Evolutionary conservation across 1,284 basidiomycete species (phyloP), one percentile per base, ranked within the genome.

Genomic region (Inonotus hispidus): DNA sequence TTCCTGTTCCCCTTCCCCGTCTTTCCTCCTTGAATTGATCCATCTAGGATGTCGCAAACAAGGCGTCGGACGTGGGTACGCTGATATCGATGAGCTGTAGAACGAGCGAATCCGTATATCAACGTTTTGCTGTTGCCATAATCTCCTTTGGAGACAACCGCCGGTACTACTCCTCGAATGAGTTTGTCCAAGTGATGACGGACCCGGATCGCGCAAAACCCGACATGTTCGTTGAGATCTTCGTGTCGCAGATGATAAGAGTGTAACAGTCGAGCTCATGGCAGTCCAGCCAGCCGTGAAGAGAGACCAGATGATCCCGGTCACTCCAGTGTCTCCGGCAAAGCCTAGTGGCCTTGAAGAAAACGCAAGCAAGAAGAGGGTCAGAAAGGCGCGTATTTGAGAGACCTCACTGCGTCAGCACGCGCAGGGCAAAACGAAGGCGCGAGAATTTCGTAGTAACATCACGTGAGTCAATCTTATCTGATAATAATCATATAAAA

Each of bases 21-120:
- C 56, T 35, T 62, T 60, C 54, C 41, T 61, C 57, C 47, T 57
- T 27, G 56, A 59, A 58, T 71, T 71, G 53, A 71, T 70, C 71
- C 70, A 72, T 53, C 71, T 65, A 25, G 70, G 71, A 59, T 70
- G 68, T 10, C 65, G 61, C 41, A 68, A 57, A 16, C 65, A 56
- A n/a, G 58, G 53, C 6, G 70, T 67, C n/a, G 67, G 69, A 29
- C 63, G 63, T 19, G 68, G 62, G 41, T 52, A 49, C 3, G 38
- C 54, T 21, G 29, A 45, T 37, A 52, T 29, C 14, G 62, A 49
- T 46, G 62, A 63, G 55, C 43, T 60, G 46, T 60, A 60, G 39
- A 63, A 60, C 13, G 62, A 60, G 19, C 62, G 62, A 23, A 52
- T 32, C 1, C 54, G 62, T 27, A 49, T 23, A 47, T 27, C 39